phyloP scores from a whole-genome alignment of 2,329 filamentous ascomycete species.

The Hypocrella siamensis region DNA sequence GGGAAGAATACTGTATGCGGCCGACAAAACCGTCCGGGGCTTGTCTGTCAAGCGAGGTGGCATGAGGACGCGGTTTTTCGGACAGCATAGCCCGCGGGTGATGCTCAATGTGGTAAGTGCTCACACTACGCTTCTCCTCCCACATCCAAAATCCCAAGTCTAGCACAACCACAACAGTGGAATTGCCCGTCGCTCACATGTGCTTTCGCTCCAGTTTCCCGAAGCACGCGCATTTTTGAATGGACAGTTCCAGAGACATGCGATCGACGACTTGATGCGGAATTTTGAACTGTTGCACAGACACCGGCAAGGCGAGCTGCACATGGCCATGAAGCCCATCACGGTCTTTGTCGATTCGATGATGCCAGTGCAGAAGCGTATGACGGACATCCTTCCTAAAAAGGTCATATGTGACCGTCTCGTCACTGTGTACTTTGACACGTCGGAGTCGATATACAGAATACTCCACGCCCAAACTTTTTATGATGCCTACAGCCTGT shows the following conservation, averaged over 20 bases:
- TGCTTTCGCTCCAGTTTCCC: slow-evolving; percentile 2
- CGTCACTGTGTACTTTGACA: slow-evolving; percentile 30
- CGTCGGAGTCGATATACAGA: slow-evolving; percentile 36
- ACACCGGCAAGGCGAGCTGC: slow-evolving; percentile 29
- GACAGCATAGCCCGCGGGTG: slow-evolving; percentile 36
- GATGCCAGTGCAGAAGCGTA: slow-evolving; percentile 39
- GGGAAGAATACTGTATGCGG: slow-evolving; percentile 16
- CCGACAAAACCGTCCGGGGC: slow-evolving; percentile 30
- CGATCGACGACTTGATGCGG: slow-evolving; percentile 25
- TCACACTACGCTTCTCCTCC: not conserved
- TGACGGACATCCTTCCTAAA: slow-evolving; percentile 38
- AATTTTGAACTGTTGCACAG: slow-evolving; percentile 31
- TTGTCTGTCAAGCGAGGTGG: slow-evolving; percentile 32
- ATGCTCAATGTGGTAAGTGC: slow-evolving; percentile 34
- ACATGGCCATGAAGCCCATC: slow-evolving; percentile 31
- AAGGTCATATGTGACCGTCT: slow-evolving; percentile 35
- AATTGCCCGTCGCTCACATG: not conserved
- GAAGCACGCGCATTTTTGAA: slow-evolving; percentile 4
- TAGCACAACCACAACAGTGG: too few species aligned
- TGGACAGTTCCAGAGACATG: slow-evolving; percentile 2
- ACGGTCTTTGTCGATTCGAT: slow-evolving; percentile 43
- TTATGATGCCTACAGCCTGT: slow-evolving; percentile 31
- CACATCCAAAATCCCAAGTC: too few species aligned
- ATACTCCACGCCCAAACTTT: slow-evolving; percentile 37
- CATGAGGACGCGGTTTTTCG: slow-evolving; percentile 33